Evolutionary conservation across 164 flowering plant species (phyloP).

Genomic region (Piper longum): DNA sequence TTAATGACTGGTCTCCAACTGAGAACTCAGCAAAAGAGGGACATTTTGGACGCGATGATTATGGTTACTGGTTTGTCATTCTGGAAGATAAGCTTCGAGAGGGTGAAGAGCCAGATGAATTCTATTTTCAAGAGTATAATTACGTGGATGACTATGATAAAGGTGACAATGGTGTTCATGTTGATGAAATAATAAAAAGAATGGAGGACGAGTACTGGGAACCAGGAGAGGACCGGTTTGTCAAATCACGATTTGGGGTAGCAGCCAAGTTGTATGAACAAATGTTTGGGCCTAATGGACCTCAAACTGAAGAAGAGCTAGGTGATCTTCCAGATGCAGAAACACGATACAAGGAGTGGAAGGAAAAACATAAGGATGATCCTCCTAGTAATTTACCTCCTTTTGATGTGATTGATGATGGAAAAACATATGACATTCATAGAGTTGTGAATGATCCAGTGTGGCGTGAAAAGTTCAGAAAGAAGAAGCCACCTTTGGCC

Average conservation of each 20-base stretch:
- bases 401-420: constrained; percentile 65
- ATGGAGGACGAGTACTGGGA: constrained; percentile 91
- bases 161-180: constrained; percentile 76
- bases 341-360: constrained; percentile 74
- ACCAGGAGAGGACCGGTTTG: constrained; percentile 75
- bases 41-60: constrained; percentile 76
- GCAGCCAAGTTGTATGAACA: constrained; percentile 81
- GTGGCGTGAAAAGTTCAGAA: constrained; percentile 45
- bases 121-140: constrained; percentile 83
- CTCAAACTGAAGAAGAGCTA: constrained; percentile 75
- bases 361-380: constrained; percentile 78
- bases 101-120: constrained; percentile 69
- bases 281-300: constrained; percentile 94
- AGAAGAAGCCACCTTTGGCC: constrained; percentile 65
- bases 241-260: constrained; percentile 51
- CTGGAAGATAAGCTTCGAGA: constrained; percentile 82
- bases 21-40: constrained; percentile 86
- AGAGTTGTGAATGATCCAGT: constrained; percentile 50
- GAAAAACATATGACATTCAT: constrained; percentile 57
- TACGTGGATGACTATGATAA: constrained; percentile 87
- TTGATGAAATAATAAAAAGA: constrained; percentile 54
- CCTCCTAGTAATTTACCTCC: constrained; percentile 62
- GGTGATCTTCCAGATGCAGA: constrained; percentile 78
- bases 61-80: constrained; percentile 84
- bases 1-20: constrained; percentile 93